phyloP scores from a whole-genome alignment of 1,139 yeast genomes.

The Diutina sp. region DNA sequence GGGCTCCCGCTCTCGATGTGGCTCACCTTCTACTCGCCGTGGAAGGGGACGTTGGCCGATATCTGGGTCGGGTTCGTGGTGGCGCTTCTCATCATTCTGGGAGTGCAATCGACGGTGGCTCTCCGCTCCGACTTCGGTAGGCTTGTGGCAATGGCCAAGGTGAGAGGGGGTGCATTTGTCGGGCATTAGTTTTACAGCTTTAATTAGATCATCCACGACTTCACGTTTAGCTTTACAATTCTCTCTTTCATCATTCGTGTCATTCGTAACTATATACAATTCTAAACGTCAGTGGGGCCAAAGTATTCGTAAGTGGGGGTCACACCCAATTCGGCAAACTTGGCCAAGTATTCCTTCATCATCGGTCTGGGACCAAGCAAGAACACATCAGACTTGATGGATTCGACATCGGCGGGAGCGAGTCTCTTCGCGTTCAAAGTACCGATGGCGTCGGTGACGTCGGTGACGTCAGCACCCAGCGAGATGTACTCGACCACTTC shows the following conservation, averaged over 20 bases:
- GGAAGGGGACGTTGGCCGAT: constrained; percentile 33
- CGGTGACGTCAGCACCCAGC: not conserved
- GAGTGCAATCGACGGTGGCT: constrained; percentile 35
- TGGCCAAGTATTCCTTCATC: not conserved
- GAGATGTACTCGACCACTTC: constrained; percentile 13
- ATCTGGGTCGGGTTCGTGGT: constrained; percentile 42
- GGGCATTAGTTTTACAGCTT: not conserved
- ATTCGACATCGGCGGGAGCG: not conserved
- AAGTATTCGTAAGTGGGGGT: not conserved
- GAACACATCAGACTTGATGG: not conserved
- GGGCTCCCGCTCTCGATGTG: constrained; percentile 40
- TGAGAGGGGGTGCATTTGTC: constrained; percentile 10
- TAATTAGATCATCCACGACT: no score
- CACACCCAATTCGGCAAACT: not conserved
- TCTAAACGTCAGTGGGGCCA: constrained; percentile 1
- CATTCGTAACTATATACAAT: not conserved
- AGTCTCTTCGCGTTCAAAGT: not conserved
- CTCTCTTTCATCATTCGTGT: no score
- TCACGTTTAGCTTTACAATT: no score
- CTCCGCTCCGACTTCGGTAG: constrained; percentile 25
- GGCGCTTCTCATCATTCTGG: constrained; percentile 39
- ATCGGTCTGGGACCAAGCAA: not conserved
- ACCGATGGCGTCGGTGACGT: not conserved
- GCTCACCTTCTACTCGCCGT: constrained; percentile 33
- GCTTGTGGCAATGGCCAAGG: constrained; percentile 28